Evolutionary conservation across 306 rosid species (phyloP), one percentile per base, ranked within the genome.

Genomic region (Dryas drummondii): DNA sequence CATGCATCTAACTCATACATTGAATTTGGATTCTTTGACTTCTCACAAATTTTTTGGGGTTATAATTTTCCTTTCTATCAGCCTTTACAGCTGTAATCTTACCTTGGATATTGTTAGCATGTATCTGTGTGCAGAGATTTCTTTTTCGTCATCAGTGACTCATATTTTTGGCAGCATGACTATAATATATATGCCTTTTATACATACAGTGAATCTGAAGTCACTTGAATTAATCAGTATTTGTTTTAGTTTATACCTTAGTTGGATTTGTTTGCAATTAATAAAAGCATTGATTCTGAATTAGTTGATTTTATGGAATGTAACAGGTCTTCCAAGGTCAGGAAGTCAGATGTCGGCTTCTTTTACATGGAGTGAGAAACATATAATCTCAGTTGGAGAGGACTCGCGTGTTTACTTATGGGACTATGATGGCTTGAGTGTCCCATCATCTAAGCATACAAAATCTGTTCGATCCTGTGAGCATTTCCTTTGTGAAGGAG

Each of bases 301-400:
- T 45, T 17, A 44, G 73, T 81, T 52, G 65, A 69, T 74, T 57
- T 51, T 61, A 7, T 64, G 77, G 56, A 65, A 81, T 70, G 61
- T 42, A 60, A 76, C 86, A 91, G 97, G 91, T 51, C 91, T 83
- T 83, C 59, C 87, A 45, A 91, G 79, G 83, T 91, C 92, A 8
- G 88, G 96, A 70, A 83, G 97, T 76, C 99, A 94, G 66, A 86
- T 76, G 85, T 87, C 89, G 8, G 96, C 88, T 70, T 91, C 97
- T 55, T 90, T 90, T 64, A 85, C 96, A 0, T 67, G 87, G 2
- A 80, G 80, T 52, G 96, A 84, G 68, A 85, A 79, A 26, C 97
- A 85, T 65, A 82, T 92, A 70, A 71, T 88, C 83, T 94, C 99
- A 5, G 84, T 85, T 2, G 99, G 92, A 59, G 93, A 81, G 37